A percentile compares a stretch with the other conserved stretches of the same genome.
Conservation (phyloP, 495 filamentous ascomycete species). For the Penicillium silybi region DNA sequence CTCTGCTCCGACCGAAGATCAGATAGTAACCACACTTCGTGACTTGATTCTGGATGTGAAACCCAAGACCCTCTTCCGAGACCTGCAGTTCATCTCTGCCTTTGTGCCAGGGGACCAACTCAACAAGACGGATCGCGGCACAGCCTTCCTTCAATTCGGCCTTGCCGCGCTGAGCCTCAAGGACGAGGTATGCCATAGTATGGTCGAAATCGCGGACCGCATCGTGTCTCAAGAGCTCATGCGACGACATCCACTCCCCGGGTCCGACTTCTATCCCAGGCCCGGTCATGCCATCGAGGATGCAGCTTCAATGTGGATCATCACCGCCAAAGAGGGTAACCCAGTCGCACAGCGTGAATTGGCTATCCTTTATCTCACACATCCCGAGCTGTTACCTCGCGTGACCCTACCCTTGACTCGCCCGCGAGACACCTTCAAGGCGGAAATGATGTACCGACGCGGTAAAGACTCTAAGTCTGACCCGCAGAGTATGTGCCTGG, state of each 20-base stretch:
- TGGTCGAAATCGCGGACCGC: slow-evolving; percentile 68
- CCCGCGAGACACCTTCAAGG: slow-evolving; percentile 87
- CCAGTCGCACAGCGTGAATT: slow-evolving; percentile 91
- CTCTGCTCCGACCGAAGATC: slow-evolving; percentile 43
- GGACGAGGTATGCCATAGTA: slow-evolving; percentile 80
- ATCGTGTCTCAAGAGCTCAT: slow-evolving; percentile 43
- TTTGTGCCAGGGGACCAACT: slow-evolving; percentile 80
- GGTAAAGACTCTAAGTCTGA: slow-evolving; percentile 59
- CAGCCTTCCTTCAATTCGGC: slow-evolving; percentile 92
- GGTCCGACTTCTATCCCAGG: slow-evolving; percentile 29
- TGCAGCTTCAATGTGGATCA: slow-evolving; percentile 88
- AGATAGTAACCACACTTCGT: slow-evolving; percentile 75
- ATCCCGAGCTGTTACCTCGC: slow-evolving; percentile 81
- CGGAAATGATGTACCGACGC: slow-evolving; percentile 69
- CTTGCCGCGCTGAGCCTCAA: slow-evolving; percentile 85
- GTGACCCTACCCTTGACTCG: slow-evolving; percentile 80
- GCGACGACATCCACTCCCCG: slow-evolving; percentile 42
- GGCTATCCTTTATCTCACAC: slow-evolving; percentile 89
- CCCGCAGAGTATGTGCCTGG: slow-evolving; percentile 89
- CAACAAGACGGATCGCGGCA: slow-evolving; percentile 81
- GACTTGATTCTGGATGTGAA: slow-evolving; percentile 74
- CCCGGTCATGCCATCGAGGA: slow-evolving; percentile 63
- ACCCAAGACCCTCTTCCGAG: slow-evolving; percentile 88
- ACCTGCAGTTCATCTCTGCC: slow-evolving; percentile 91
- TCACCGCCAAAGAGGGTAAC: slow-evolving; percentile 90